A percentile compares a stretch with the other conserved stretches of the same genome.
phyloP scores from a whole-genome alignment of 2,329 filamentous ascomycete species.

The Nigrograna mackinnonii region DNA sequence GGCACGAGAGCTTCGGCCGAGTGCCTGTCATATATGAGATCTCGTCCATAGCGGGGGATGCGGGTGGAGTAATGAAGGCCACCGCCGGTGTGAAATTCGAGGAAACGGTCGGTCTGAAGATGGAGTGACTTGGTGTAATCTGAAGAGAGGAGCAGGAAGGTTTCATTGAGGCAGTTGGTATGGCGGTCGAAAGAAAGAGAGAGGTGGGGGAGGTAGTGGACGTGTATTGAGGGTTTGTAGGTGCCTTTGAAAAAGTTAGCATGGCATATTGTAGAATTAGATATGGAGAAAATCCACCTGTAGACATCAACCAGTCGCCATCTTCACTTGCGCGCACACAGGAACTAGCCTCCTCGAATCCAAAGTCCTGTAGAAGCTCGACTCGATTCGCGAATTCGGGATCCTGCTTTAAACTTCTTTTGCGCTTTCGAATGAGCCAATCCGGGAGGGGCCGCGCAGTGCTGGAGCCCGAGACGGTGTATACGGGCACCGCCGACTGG shows the following conservation, averaged over 20 bases:
- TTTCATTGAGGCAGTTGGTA: slow-evolving; percentile 88
- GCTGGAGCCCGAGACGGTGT: slow-evolving; percentile 91
- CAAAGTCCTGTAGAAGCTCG: slow-evolving; percentile 95
- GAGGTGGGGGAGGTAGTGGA: slow-evolving; percentile 91
- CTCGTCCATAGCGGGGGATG: slow-evolving; percentile 89
- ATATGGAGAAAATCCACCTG: slow-evolving; percentile 53
- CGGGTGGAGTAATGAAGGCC: slow-evolving; percentile 89
- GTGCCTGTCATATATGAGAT: slow-evolving; percentile 80
- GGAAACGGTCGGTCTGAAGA: slow-evolving; percentile 84
- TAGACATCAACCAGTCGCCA: slow-evolving; percentile 97
- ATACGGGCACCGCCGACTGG: slow-evolving; percentile 82
- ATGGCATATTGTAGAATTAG: too few relatives aligned
- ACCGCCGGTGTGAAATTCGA: slow-evolving; percentile 90
- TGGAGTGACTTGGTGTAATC: slow-evolving; percentile 96
- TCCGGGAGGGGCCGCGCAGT: slow-evolving; percentile 88
- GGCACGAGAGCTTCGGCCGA: slow-evolving; percentile 86
- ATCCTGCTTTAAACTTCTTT: slow-evolving; percentile 89
- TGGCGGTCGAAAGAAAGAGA: slow-evolving; percentile 93
- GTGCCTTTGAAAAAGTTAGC: slow-evolving; percentile 54
- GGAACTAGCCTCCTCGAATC: slow-evolving; percentile 92
- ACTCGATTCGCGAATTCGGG: slow-evolving; percentile 91
- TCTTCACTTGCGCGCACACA: slow-evolving; percentile 92
- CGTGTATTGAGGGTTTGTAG: slow-evolving; percentile 84
- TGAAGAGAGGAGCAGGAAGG: slow-evolving; percentile 82
- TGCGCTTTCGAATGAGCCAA: slow-evolving; percentile 89